These are phyloP conservation scores for Phytophthora crassamura DNA, from an alignment of 352 stramenopile species.

Conservation along the genomic window DNA sequence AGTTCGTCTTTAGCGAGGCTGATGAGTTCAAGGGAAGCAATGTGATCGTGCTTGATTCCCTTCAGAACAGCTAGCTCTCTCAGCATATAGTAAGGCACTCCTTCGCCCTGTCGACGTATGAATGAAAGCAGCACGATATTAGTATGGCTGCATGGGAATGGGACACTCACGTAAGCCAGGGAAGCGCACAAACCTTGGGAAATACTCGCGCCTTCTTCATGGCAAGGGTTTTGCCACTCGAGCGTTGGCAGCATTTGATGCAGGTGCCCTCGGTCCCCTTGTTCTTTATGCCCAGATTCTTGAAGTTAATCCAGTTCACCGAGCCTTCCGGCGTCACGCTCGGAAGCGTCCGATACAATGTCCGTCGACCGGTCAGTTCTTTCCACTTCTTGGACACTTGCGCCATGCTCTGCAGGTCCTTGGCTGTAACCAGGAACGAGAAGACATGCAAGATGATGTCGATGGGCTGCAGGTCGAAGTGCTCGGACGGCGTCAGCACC, in stretches of 20 bases:
- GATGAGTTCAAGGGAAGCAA: conserved; percentile 89
- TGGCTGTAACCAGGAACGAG: conserved; percentile 79
- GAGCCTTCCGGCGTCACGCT: conserved; percentile 75
- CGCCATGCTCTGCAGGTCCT: conserved; percentile 75
- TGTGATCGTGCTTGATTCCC: conserved; percentile 89
- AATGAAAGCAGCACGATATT: not conserved
- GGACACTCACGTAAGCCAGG: not conserved
- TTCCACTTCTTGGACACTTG: conserved; percentile 84
- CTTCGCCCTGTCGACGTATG: conserved; percentile 70
- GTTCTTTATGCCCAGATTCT: conserved; percentile 91
- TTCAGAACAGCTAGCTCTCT: conserved; percentile 89
- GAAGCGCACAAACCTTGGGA: conserved; percentile 60
- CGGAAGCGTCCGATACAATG: conserved; percentile 71
- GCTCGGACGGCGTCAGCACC: conserved; percentile 55
- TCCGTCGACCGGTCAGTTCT: conserved; percentile 73
- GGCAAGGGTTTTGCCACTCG: conserved; percentile 83
- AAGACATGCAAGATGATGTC: conserved; percentile 91
- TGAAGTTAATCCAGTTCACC: conserved; percentile 90
- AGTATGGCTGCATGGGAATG: too few species aligned
- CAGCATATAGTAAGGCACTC: conserved; percentile 94
- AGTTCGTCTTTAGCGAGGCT: conserved; percentile 88
- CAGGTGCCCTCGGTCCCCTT: conserved; percentile 90
- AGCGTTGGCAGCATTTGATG: conserved; percentile 88
- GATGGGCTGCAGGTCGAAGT: conserved; percentile 87
- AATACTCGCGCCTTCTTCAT: conserved; percentile 92